phyloP scores from a whole-genome alignment of 495 filamentous ascomycete genomes.

The Tuber aestivum region DNA sequence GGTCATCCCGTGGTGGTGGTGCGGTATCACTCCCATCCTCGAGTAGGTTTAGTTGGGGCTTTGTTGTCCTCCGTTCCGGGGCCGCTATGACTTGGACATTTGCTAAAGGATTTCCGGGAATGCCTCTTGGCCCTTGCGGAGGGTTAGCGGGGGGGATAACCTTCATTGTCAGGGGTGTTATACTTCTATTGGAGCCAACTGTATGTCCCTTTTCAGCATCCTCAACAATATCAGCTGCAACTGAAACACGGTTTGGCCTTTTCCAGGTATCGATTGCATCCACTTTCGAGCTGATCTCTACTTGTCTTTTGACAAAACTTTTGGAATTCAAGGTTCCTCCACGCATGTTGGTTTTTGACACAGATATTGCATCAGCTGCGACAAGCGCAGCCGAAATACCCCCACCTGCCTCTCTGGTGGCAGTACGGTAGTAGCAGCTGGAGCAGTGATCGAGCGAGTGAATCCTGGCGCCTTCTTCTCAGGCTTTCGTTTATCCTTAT shows the following conservation, averaged over 20 bases:
- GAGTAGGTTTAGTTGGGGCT: constrained; percentile 12
- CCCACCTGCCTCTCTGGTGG: constrained; percentile 17
- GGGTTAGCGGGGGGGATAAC: constrained; percentile 36
- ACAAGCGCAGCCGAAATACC: constrained; percentile 26
- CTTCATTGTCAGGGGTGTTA: constrained; percentile 18
- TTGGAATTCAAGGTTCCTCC: constrained; percentile 57
- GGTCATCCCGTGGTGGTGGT: constrained; percentile 14
- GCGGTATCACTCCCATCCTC: constrained; percentile 3
- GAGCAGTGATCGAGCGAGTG: constrained; percentile 33
- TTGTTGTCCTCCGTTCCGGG: constrained; percentile 47
- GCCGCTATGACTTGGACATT: constrained; percentile 70
- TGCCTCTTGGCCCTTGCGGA: constrained; percentile 58
- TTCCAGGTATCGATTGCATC: constrained; percentile 76
- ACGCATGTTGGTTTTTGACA: constrained; percentile 34
- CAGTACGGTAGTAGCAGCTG: constrained; percentile 36
- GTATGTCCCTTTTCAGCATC: constrained; percentile 58
- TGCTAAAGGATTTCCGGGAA: constrained; percentile 54
- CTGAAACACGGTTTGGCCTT: constrained; percentile 78
- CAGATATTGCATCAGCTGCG: constrained; percentile 24
- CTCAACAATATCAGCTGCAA: constrained; percentile 65
- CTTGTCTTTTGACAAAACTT: constrained; percentile 59
- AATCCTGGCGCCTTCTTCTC: constrained; percentile 44
- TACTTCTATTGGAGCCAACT: constrained; percentile 34
- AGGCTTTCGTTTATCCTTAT: constrained; percentile 49
- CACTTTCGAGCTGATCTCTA: constrained; percentile 63